phyloP scores from a whole-genome alignment of 441 rosid genomes.

The Mallotus repandus region DNA sequence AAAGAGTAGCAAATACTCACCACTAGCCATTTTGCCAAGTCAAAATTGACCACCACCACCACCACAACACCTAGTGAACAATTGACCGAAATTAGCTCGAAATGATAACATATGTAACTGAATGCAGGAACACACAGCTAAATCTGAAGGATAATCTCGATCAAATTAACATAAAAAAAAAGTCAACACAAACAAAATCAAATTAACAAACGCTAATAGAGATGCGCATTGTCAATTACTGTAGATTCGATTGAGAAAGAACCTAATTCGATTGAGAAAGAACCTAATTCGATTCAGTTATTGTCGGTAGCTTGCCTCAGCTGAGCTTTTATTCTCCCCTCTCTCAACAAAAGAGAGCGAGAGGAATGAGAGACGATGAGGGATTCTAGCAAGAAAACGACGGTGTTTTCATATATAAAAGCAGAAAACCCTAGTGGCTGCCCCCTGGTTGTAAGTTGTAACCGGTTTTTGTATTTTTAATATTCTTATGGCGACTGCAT shows the following conservation, averaged over 20 bases:
- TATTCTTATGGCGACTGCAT: too few species aligned
- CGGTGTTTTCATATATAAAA: not conserved
- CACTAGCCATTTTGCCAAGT: slow-evolving; percentile 23
- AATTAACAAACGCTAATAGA: not conserved
- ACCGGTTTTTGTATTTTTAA: too few species aligned
- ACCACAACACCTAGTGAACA: slow-evolving; percentile 2
- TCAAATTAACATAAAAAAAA: not conserved
- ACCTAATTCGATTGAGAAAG: not conserved
- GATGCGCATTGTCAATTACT: not conserved
- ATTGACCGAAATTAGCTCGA: not conserved
- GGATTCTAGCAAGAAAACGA: not conserved
- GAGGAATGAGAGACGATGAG: not conserved
- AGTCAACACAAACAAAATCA: not conserved
- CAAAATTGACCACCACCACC: not conserved
- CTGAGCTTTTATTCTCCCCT: not conserved
- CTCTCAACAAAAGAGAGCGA: not conserved
- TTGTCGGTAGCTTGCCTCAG: not conserved
- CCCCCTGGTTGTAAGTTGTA: too few species aligned
- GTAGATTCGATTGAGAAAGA: not conserved
- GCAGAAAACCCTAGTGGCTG: not conserved
- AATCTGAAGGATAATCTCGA: not conserved
- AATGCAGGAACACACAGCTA: too few species aligned
- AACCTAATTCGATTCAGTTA: not conserved
- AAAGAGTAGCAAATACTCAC: slow-evolving; percentile 11
- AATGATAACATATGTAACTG: not conserved